Evolutionary conservation across 345 rosid species (phyloP).

Genomic region (Salix viminalis): DNA sequence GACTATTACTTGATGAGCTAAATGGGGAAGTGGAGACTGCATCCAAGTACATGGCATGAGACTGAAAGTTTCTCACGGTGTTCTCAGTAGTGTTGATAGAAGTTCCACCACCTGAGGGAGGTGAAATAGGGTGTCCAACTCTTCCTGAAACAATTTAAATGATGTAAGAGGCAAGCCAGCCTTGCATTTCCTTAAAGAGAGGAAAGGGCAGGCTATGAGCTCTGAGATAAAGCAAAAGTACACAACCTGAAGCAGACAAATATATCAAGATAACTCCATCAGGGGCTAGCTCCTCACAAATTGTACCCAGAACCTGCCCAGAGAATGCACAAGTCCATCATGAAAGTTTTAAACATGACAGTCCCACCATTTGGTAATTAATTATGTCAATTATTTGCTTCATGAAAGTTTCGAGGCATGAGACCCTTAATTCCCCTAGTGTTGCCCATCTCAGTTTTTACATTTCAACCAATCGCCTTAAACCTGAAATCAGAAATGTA

Average conservation of each 20-base stretch:
- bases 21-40: slow-evolving; percentile 38
- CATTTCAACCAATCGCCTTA: not conserved
- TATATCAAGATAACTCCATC: slow-evolving; percentile 80
- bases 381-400: not conserved
- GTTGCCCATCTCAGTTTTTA: not conserved
- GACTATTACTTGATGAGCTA: slow-evolving; percentile 33
- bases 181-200: slow-evolving; percentile 3
- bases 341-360: too few relatives aligned
- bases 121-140: slow-evolving; percentile 40
- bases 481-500: not conserved
- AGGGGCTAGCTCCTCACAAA: slow-evolving; percentile 76
- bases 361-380: not conserved
- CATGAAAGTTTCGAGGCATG: not conserved
- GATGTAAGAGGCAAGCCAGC: slow-evolving; percentile 25
- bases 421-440: not conserved
- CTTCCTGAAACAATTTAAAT: slow-evolving; percentile 41
- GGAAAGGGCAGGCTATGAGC: not conserved
- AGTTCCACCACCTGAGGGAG: slow-evolving; percentile 45
- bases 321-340: slow-evolving; percentile 8
- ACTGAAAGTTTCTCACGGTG: slow-evolving; percentile 45
- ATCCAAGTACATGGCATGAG: slow-evolving; percentile 43
- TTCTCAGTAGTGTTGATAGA: slow-evolving; percentile 42
- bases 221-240: not conserved
- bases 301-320: slow-evolving; percentile 77
- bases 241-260: slow-evolving; percentile 84